Evolutionary conservation across 495 filamentous ascomycete genomes (phyloP), one percentile per base, ranked within the genome.

Genomic region (Rhypophila decipiens): DNA sequence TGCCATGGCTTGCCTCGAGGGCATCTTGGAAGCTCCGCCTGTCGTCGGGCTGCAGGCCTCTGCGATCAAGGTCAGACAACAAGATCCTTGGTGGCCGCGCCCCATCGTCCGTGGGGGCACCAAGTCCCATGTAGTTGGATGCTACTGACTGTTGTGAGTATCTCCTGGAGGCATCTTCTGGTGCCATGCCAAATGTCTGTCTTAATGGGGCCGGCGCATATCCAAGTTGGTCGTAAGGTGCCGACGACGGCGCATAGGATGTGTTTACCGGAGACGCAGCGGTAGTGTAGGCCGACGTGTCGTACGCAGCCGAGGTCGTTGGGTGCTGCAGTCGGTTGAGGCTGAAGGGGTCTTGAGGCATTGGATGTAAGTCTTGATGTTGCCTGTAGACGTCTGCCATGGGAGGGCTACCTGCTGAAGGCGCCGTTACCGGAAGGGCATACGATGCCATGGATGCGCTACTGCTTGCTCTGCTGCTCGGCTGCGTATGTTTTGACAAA

Each of bases 91-190:
- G 73, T 38, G 67, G 59, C 47, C 70, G 70, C 50, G 63, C 50
- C 21, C 66, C 61, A 38, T 61, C 60, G 47, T 57, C 60, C 35
- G 53, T 42, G 49, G 46, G 45, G 34, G 34, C 22, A 36, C 42
- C 34, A 11, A 49, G 43, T 20, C 50, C 47, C 48, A 49, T 58
- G 46, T 60, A 44, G 50, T 46, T 67, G 53, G 79, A 77, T 56
- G 74, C 70, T 73, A 87, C 86, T 86, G 82, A 95, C 86, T 88
- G 82, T 67, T 95, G 87, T 44, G 90, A 94, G 57, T 89, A 84
- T 62, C 90, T 84, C 65, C 91, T 83, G 47, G 73, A 65, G 60
- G 77, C 76, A 44, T 87, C 81, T 56, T 77, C 74, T 34, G 77
- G 68, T 39, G 74, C 71, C 64, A 79, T 59, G 65, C 74, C 43